Conservation (phyloP, 441 rosid genomes). For the Sinapis alba region DNA sequence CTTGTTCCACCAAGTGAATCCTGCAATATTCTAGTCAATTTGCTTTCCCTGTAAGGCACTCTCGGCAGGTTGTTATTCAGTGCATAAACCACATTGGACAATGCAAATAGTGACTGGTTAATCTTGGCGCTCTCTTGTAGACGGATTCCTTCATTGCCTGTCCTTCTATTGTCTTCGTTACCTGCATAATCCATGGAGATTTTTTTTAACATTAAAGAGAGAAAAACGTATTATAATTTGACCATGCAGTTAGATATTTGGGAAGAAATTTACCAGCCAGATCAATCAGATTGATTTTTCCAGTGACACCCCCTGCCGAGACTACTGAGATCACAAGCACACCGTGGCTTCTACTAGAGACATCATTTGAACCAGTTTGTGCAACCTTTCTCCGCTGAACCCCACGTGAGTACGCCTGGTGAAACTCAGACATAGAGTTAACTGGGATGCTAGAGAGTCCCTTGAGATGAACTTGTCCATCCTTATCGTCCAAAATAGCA, state of each 20-base stretch:
- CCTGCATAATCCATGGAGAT: constrained; percentile 45
- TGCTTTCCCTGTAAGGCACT: constrained; percentile 92
- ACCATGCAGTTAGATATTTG: not conserved
- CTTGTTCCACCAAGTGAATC: constrained; percentile 95
- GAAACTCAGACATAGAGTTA: constrained; percentile 62
- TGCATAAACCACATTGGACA: constrained; percentile 92
- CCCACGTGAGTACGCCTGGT: constrained; percentile 56
- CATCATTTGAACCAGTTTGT: constrained; percentile 81
- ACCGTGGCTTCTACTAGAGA: constrained; percentile 92
- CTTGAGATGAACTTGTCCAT: constrained; percentile 75
- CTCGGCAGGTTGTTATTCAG: constrained; percentile 70
- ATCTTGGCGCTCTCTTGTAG: constrained; percentile 88
- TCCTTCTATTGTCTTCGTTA: constrained; percentile 88
- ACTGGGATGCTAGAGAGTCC: constrained; percentile 69
- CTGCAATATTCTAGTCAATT: constrained; percentile 87
- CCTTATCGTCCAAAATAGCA: constrained; percentile 64
- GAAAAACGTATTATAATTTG: not conserved
- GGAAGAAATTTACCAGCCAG: constrained; percentile 62
- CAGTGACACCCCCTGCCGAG: constrained; percentile 41
- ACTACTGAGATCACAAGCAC: constrained; percentile 72
- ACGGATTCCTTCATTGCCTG: constrained; percentile 83
- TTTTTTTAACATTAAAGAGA: not conserved
- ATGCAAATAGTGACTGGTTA: constrained; percentile 80
- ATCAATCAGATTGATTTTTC: constrained; percentile 91
- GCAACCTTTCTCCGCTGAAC: constrained; percentile 80